Evolutionary conservation across 2,329 filamentous ascomycete species (phyloP).

Genomic region (Exophiala calicioides): DNA sequence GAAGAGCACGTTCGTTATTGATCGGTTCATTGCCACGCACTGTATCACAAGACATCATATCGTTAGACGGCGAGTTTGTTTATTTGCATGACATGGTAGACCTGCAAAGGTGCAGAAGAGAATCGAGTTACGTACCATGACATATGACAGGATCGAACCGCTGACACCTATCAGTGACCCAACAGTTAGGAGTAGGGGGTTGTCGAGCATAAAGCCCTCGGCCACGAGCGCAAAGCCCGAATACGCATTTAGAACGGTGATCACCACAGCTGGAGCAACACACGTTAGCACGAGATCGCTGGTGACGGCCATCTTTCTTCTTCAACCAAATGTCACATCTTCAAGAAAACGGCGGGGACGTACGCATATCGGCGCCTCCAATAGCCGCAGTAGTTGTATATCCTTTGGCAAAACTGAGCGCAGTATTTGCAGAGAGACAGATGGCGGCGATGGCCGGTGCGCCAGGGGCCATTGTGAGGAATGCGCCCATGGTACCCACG

Average conservation of each 20-base stretch:
- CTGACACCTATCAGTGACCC: conserved; percentile 86
- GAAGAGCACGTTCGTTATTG: conserved; percentile 84
- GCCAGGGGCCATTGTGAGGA: conserved; percentile 77
- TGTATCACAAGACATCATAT: conserved; percentile 1
- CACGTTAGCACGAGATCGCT: not conserved
- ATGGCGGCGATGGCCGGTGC: conserved; percentile 76
- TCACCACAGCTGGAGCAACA: conserved; percentile 64
- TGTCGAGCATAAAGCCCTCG: conserved; percentile 89
- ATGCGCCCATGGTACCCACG: conserved; percentile 78
- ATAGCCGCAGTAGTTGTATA: conserved; percentile 87
- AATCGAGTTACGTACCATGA: conserved; percentile 50
- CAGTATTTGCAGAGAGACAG: conserved; percentile 73
- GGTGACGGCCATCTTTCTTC: too few relatives aligned
- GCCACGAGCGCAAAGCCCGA: conserved; percentile 88
- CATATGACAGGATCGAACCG: conserved; percentile 84
- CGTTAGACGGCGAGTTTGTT: too few relatives aligned
- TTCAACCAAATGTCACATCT: too few relatives aligned
- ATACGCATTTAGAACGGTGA: conserved; percentile 87
- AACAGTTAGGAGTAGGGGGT: conserved; percentile 79
- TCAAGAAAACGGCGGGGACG: conserved; percentile 5
- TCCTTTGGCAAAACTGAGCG: conserved; percentile 79
- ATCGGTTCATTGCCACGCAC: conserved; percentile 89
- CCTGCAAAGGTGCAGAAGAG: not conserved
- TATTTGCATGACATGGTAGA: too few relatives aligned
- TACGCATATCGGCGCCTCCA: conserved; percentile 88